Evolutionary conservation across 352 stramenopile species (phyloP).

Genomic region (Phytopythium aichiense): DNA sequence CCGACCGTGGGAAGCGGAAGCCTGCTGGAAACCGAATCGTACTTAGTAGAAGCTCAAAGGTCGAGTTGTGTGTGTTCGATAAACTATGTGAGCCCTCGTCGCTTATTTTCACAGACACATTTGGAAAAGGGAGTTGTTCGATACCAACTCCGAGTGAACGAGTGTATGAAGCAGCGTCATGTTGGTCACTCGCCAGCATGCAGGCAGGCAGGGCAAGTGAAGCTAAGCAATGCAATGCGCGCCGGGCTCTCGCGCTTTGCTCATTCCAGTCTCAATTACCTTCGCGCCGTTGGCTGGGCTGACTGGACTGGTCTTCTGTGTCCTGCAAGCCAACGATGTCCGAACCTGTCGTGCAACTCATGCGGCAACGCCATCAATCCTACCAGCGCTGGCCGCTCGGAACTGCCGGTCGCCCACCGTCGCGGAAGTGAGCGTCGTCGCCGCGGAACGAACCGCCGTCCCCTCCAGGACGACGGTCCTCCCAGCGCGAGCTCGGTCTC

Average conservation of each 20-base stretch:
- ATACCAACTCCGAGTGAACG: no score
- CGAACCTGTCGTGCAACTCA: background rate
- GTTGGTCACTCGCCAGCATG: no score
- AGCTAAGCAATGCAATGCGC: no score
- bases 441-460: conserved; percentile 11
- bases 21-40: background rate
- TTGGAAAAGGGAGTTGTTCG: no score
- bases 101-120: no score
- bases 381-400: conserved; percentile 4
- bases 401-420: background rate
- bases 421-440: conserved; percentile 1
- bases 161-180: no score
- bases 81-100: no score
- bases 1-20: conserved; percentile 10
- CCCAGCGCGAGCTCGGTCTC: conserved; percentile 61
- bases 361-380: background rate
- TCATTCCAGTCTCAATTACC: no score
- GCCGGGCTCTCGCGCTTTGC: no score
- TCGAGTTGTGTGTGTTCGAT: no score
- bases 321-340: background rate
- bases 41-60: background rate
- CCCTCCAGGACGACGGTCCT: conserved; percentile 50
- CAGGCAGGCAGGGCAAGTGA: no score
- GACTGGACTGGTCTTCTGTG: background rate
- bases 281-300: no score